Evolutionary conservation across 2,329 filamentous ascomycete species (phyloP), one percentile per base, ranked within the genome.

Genomic region (Cytospora schulzeri): DNA sequence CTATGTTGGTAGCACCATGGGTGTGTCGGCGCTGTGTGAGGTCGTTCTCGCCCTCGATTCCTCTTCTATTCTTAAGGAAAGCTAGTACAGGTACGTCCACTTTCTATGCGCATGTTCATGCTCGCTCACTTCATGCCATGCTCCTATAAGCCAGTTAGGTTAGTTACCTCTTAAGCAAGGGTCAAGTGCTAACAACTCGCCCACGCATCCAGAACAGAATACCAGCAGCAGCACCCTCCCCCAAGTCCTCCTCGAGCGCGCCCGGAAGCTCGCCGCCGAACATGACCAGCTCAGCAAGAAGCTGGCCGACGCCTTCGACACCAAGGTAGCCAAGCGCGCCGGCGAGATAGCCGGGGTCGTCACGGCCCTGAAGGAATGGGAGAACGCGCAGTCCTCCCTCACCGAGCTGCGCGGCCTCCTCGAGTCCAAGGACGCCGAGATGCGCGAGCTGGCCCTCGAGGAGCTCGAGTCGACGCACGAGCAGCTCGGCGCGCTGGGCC

Each of bases 371-470:
- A 80, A 78, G 63, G 82, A 85, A 68, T 89, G 85, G 80, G 83
- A 90, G 51, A 74, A 76, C 17, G 81, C 85, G 0, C 80, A 81
- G 45, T 76, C 79, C 1, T 82, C 85, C 26, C 78, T 86, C 62
- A 70, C 72, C 3, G 87, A 89, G 76, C 82, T 89, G 17, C 74
- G 76, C 6, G 72, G 74, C 33, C 79, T 89, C 68, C 74, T 85
- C 15, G 70, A 77, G 12, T 81, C 81, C 52, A 80, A 80, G 29
- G 86, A 90, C 68, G 76, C 78, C 57, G 95, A 98, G 76, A 85
- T 99, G 60, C 86, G 88, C 14, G 82, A 88, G 11, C 83, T 99
- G 60, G 88, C 96, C 14, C 79, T 83, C n/a, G 92, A 96, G 68
- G 95, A 99, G 74, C 82, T 98, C 11, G 79, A 80, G n/a, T 76